Base-by-base conservation (phyloP, 2,329 filamentous ascomycete genomes). In the Aspergillus hortae region DNA sequence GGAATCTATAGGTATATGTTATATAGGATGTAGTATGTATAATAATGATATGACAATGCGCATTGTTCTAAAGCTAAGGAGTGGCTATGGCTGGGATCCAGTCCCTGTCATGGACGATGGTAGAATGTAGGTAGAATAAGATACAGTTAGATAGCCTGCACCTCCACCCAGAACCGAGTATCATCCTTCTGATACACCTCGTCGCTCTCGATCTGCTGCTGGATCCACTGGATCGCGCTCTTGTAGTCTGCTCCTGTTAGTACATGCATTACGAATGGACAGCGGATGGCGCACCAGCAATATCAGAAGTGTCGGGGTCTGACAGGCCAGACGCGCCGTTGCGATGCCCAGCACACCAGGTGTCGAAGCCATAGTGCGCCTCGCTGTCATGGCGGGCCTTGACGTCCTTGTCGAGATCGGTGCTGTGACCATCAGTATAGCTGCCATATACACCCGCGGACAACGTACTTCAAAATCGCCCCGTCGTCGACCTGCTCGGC, bases 131-230 rank as follows among this genome's bases (percentile, higher is more conserved):
- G 9, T 27, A 27, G 21, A 23, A 23, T 23, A 19, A 19, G 21
- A 23, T 23, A 23, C 21, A 23, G 6, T 42, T 42, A 42, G 19
- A 42, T 42, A 12, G 40, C 40, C 40, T 42, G 40, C 27, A 65
- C 58, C 33, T 59, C 27, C 23, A 64, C 63, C 61, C 60, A 67
- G 49, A 66, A 67, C 15, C 65, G 58, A 32, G 63, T 66, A 53
- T 67, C 62, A 43, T 68, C 65, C 25, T 42, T 55, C 45, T 54
- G 51, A 36, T 65, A 64, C 40, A 46, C 52, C 1, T 49, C 10
- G 32, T 55, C 46, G 44, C 57, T 59, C 21, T 61, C 59, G 42
- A 67, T 57, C 56, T 66, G 63, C 27, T 55, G 19, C 46, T 67
- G 57, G 42, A 67, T 68, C 65, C 65, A 68, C 14, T 53, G 32